Evolutionary conservation across 2,329 filamentous ascomycete species (phyloP).

Genomic region (Tympanopsis confertula): DNA sequence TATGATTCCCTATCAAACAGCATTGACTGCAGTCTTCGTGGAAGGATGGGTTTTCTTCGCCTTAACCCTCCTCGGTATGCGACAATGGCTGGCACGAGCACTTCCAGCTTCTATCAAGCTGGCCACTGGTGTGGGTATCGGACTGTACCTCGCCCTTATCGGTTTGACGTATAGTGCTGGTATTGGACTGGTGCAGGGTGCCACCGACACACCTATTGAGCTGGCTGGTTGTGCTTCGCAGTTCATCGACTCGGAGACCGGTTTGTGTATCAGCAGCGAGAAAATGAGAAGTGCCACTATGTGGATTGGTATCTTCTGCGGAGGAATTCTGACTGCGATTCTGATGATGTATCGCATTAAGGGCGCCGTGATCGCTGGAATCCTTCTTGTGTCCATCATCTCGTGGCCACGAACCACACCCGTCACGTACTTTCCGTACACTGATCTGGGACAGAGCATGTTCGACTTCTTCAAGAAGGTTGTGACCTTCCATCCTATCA

Average conservation of each 20-base stretch:
- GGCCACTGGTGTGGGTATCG: conserved; percentile 48
- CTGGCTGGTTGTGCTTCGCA: conserved; percentile 52
- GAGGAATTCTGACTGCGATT: conserved; percentile 67
- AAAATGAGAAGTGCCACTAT: conserved; percentile 77
- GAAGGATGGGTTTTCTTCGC: conserved; percentile 79
- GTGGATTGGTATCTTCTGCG: conserved; percentile 84
- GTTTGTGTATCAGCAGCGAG: conserved; percentile 46
- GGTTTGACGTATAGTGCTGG: conserved; percentile 30
- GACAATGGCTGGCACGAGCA: conserved; percentile 53
- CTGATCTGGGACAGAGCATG: conserved; percentile 49
- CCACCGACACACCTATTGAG: conserved; percentile 39
- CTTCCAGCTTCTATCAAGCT: conserved; percentile 51
- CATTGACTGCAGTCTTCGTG: conserved; percentile 76
- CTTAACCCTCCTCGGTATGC: conserved; percentile 44
- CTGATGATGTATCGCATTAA: conserved; percentile 80
- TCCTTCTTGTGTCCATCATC: conserved; percentile 74
- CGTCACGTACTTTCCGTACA: conserved; percentile 75
- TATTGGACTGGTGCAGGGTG: conserved; percentile 49
- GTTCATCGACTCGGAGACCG: conserved; percentile 25
- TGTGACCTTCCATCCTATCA: conserved; percentile 71
- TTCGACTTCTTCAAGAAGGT: conserved; percentile 87
- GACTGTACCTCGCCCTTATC: conserved; percentile 42
- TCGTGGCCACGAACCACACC: conserved; percentile 71
- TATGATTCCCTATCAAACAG: conserved; percentile 61
- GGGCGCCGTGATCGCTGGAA: conserved; percentile 74